Evolutionary conservation across 352 stramenopile genomes (phyloP).

Genomic region (Phytophthora ohioensis): DNA sequence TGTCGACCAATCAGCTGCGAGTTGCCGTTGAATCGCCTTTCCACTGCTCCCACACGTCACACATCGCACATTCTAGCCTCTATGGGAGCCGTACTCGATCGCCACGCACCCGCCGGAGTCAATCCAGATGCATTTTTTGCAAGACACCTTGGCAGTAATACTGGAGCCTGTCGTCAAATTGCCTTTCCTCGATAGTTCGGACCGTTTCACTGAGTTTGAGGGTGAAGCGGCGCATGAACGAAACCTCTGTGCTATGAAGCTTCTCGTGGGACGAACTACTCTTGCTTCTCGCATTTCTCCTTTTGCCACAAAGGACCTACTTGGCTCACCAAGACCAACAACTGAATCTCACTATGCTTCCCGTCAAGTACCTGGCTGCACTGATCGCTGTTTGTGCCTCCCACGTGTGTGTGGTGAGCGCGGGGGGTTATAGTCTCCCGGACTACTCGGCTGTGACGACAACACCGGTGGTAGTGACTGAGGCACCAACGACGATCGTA

Average conservation of each 20-base stretch:
- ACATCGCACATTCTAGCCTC: constrained; percentile 3
- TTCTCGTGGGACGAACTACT: background rate
- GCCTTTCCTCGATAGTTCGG: constrained; percentile 39
- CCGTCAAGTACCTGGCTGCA: constrained; percentile 42
- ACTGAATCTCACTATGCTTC: constrained; percentile 27
- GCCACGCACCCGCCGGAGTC: background rate
- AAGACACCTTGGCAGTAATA: background rate
- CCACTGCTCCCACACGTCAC: background rate
- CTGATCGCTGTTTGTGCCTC: constrained; percentile 34
- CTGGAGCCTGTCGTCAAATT: background rate
- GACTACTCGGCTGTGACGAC: constrained; percentile 17
- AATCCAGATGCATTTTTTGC: constrained; percentile 11
- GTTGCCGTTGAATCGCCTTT: constrained; percentile 2
- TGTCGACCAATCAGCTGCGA: constrained; percentile 3
- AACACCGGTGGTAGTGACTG: background rate
- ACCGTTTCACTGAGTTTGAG: constrained; percentile 8
- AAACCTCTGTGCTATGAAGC: constrained; percentile 16
- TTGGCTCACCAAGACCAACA: constrained; percentile 16
- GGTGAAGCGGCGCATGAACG: constrained; percentile 10
- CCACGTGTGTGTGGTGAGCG: constrained; percentile 31
- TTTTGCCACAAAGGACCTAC: constrained; percentile 41
- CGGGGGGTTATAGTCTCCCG: constrained; percentile 22
- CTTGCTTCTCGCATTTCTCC: constrained; percentile 28
- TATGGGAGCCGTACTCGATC: background rate
- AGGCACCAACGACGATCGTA: background rate